Conservation (phyloP, 2,329 filamentous ascomycete genomes). For the Cephalotrichum gorgonifer region DNA sequence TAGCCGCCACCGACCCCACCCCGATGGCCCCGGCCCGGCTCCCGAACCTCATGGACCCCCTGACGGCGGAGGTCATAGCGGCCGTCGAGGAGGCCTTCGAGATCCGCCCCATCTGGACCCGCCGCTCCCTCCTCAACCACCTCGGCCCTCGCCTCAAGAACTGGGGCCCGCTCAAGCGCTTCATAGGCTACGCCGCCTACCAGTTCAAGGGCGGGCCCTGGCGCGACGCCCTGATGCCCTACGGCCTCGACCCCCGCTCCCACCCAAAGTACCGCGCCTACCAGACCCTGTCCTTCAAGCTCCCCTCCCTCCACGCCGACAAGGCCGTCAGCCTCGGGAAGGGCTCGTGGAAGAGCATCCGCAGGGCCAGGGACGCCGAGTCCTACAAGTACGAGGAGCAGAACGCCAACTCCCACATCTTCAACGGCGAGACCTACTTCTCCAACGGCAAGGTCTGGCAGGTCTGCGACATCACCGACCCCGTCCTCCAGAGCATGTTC, state of each 20-base stretch:
- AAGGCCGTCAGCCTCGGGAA: conserved; percentile 29
- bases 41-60: conserved; percentile 47
- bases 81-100: conserved; percentile 57
- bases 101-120: conserved; percentile 75
- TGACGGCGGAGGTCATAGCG: conserved; percentile 53
- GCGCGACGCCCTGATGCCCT: conserved; percentile 76
- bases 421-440: conserved; percentile 66
- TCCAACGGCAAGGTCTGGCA: conserved; percentile 89
- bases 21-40: conserved; percentile 50
- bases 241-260: conserved; percentile 74
- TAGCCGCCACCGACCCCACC: conserved; percentile 52
- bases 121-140: conserved; percentile 68
- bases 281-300: conserved; percentile 81
- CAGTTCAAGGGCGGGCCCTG: conserved; percentile 89
- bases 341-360: conserved; percentile 38
- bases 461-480: conserved; percentile 83
- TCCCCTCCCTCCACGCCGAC: conserved; percentile 31
- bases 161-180: conserved; percentile 56
- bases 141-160: conserved; percentile 42
- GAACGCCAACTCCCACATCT: conserved; percentile 55
- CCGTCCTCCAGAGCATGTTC: conserved; percentile 57
- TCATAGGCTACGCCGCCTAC: conserved; percentile 77
- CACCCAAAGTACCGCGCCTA: conserved; percentile 71
- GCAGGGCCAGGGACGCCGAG: conserved; percentile 25
- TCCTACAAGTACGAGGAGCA: conserved; percentile 27